Conservation (phyloP, 2,329 filamentous ascomycete species). For the Apiospora phragmitis region DNA sequence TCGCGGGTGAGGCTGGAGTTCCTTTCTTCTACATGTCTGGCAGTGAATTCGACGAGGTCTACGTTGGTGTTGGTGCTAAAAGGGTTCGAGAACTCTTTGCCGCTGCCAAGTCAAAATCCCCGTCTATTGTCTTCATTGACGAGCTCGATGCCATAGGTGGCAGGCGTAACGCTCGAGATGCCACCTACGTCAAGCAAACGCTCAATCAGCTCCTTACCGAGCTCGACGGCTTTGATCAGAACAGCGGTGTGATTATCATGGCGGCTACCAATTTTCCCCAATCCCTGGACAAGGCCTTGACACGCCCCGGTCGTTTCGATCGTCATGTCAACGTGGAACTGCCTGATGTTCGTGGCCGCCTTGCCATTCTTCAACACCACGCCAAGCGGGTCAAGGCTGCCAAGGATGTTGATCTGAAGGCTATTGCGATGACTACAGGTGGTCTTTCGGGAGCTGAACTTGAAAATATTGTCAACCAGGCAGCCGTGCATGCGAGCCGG, state of each 20-base stretch:
- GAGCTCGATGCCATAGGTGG: constrained; percentile 93
- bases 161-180: constrained; percentile 88
- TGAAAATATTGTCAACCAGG: constrained; percentile 96
- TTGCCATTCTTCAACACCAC: constrained; percentile 92
- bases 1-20: constrained; percentile 94
- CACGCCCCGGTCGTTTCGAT: constrained; percentile 92
- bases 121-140: constrained; percentile 93
- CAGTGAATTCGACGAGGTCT: constrained; percentile 97
- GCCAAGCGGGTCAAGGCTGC: constrained; percentile 85
- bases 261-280: constrained; percentile 96
- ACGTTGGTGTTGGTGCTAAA: constrained; percentile 95
- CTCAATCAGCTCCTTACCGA: constrained; percentile 96
- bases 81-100: constrained; percentile 91
- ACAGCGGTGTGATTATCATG: constrained; percentile 91
- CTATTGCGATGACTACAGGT: constrained; percentile 83
- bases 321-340: constrained; percentile 86
- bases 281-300: constrained; percentile 90
- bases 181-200: constrained; percentile 94
- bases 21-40: constrained; percentile 99
- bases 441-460: constrained; percentile 95
- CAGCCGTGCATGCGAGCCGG: constrained; percentile 91
- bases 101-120: constrained; percentile 80
- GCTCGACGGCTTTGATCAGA: constrained; percentile 94
- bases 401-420: constrained; percentile 77
- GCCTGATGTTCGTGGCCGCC: constrained; percentile 88